A percentile compares a stretch with the other conserved stretches of the same genome.
Conservation (phyloP, 345 rosid genomes). For the Linum lewisii region DNA sequence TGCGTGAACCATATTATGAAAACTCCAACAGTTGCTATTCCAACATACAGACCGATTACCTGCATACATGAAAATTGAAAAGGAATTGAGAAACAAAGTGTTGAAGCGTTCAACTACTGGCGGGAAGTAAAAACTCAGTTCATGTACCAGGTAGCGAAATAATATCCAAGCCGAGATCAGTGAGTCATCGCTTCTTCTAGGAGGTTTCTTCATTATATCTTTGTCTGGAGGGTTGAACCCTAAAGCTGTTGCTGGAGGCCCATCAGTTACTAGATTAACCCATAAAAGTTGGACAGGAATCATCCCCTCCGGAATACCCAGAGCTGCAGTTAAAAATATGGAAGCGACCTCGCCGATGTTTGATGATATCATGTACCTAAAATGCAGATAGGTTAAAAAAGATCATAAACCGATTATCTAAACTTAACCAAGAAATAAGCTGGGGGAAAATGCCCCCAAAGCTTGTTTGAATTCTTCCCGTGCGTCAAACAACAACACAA, state of each 20-base stretch:
- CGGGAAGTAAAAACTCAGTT: background rate
- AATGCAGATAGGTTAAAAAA: background rate
- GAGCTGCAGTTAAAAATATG: slow-evolving; percentile 87
- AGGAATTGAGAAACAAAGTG: too few species aligned
- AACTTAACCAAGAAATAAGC: too few species aligned
- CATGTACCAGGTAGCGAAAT: slow-evolving; percentile 82
- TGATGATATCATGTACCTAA: slow-evolving; percentile 98
- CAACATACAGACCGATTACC: slow-evolving; percentile 95
- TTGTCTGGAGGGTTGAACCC: slow-evolving; percentile 97
- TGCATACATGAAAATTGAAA: slow-evolving; percentile 11
- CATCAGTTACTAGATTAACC: slow-evolving; percentile 98
- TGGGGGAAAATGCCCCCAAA: too few species aligned
- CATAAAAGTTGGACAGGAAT: slow-evolving; percentile 98
- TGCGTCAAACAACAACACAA: too few species aligned
- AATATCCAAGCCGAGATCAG: slow-evolving; percentile 90
- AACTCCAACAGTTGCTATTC: slow-evolving; percentile 84
- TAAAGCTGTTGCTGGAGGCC: slow-evolving; percentile 97
- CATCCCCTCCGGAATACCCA: slow-evolving; percentile 99
- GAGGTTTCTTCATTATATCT: slow-evolving; percentile 91
- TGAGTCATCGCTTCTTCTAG: slow-evolving; percentile 84
- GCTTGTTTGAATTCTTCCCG: too few species aligned
- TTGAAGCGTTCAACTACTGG: background rate
- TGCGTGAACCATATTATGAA: slow-evolving; percentile 94
- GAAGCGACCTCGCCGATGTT: slow-evolving; percentile 98
- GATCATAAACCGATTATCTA: too few species aligned